Conservation (phyloP, 2,329 filamentous ascomycete genomes). For the Fusarium concolor region DNA sequence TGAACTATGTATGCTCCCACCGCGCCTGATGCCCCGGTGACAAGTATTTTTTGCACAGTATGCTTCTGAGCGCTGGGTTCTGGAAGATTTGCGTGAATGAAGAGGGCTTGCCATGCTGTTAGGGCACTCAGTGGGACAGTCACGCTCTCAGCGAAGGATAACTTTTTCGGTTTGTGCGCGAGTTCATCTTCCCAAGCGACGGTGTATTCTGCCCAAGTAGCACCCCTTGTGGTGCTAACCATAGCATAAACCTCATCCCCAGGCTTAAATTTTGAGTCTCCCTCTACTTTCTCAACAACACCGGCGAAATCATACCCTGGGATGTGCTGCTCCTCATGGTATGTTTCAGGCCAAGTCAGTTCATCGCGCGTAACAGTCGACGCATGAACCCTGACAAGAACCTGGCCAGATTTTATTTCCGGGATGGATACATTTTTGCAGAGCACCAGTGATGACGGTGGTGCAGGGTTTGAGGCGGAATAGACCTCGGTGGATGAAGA, state of each 20-base stretch:
- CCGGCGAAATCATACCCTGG: background rate
- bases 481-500: constrained; percentile 3
- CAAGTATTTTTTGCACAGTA: constrained; percentile 38
- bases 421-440: constrained; percentile 1
- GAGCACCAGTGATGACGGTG: constrained; percentile 14
- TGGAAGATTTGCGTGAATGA: constrained; percentile 35
- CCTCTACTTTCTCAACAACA: constrained; percentile 21
- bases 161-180: constrained; percentile 44
- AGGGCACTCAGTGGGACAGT: constrained; percentile 51
- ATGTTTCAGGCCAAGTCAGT: too few species aligned
- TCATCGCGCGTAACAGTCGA: too few species aligned
- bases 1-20: constrained; percentile 53
- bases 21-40: constrained; percentile 52
- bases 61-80: constrained; percentile 7
- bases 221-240: constrained; percentile 15
- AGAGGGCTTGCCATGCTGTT: constrained; percentile 52
- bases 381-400: constrained; percentile 7
- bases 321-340: too few species aligned
- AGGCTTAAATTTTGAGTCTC: constrained; percentile 37
- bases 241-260: constrained; percentile 49
- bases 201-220: constrained; percentile 43
- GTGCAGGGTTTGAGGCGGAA: constrained; percentile 13
- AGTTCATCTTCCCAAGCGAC: constrained; percentile 44
- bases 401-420: constrained; percentile 15
- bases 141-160: constrained; percentile 49